These are phyloP conservation scores for Parmelia sp. DNA, from an alignment of 495 filamentous ascomycete genomes.

Conservation along the genomic window DNA sequence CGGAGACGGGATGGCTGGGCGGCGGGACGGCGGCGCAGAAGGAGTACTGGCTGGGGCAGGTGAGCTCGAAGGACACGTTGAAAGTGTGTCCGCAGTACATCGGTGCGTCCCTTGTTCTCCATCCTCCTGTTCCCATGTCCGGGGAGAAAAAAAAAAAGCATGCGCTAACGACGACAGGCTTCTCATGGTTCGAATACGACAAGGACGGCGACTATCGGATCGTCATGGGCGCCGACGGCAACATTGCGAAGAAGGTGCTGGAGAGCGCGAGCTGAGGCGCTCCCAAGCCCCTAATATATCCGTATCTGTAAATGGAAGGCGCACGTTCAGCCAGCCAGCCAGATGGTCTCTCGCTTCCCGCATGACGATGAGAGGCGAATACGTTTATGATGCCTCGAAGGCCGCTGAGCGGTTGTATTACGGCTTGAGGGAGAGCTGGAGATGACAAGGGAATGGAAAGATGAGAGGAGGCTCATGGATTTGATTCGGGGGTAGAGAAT, in stretches of 20 bases:
- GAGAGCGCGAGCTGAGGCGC: neutral
- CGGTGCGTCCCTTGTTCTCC: neutral
- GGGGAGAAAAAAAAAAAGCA: no score
- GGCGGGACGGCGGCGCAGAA: constrained; percentile 13
- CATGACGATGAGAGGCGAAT: no score
- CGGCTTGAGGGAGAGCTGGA: no score
- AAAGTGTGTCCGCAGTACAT: constrained; percentile 11
- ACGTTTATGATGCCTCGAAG: no score
- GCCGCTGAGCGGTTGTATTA: no score
- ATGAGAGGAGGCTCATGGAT: no score
- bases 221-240: constrained; percentile 1
- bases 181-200: constrained; percentile 21
- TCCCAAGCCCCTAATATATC: neutral
- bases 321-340: no score
- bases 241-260: neutral
- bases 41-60: constrained; percentile 16
- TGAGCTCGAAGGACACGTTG: neutral
- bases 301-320: no score
- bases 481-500: no score
- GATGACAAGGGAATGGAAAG: no score
- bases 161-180: neutral
- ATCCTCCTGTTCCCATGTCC: no score
- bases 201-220: constrained; percentile 18
- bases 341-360: no score
- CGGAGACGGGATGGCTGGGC: constrained; percentile 14